phyloP scores from a whole-genome alignment of 148 eudicot genomes.

The Amaranthus cruentus region DNA sequence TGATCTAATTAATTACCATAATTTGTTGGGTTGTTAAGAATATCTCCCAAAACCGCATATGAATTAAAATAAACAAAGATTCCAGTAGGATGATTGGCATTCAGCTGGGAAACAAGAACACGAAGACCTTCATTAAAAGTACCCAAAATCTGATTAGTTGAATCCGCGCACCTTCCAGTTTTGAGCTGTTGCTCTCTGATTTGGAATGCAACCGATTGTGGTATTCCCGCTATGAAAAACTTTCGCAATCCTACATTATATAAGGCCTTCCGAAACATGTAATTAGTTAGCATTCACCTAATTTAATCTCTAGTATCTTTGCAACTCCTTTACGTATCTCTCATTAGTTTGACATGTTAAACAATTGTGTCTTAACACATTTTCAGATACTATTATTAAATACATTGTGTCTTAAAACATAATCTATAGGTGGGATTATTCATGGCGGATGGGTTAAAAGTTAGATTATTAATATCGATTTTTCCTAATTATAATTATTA shows the following conservation, averaged over 20 bases:
- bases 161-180: slow-evolving; percentile 73
- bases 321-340: too few species aligned
- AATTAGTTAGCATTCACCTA: background rate
- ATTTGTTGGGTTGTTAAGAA: slow-evolving; percentile 57
- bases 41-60: slow-evolving; percentile 60
- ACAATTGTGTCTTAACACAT: too few species aligned
- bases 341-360: too few species aligned
- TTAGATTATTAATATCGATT: too few species aligned
- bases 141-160: slow-evolving; percentile 73
- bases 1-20: slow-evolving; percentile 36
- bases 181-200: slow-evolving; percentile 61
- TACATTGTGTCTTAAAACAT: too few species aligned
- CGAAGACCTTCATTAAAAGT: slow-evolving; percentile 70
- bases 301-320: too few species aligned
- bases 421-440: too few species aligned
- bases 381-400: too few species aligned
- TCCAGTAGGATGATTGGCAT: slow-evolving; percentile 58
- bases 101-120: slow-evolving; percentile 43
- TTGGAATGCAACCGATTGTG: slow-evolving; percentile 87
- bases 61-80: slow-evolving; percentile 66
- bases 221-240: slow-evolving; percentile 58
- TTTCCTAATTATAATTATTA: too few species aligned
- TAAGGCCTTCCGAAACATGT: slow-evolving; percentile 39
- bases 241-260: slow-evolving; percentile 73
- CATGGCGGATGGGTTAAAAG: too few species aligned